A percentile compares a stretch with the other conserved stretches of the same genome.
phyloP scores from a whole-genome alignment of 2,329 filamentous ascomycete genomes.

The Eutypa lata region DNA sequence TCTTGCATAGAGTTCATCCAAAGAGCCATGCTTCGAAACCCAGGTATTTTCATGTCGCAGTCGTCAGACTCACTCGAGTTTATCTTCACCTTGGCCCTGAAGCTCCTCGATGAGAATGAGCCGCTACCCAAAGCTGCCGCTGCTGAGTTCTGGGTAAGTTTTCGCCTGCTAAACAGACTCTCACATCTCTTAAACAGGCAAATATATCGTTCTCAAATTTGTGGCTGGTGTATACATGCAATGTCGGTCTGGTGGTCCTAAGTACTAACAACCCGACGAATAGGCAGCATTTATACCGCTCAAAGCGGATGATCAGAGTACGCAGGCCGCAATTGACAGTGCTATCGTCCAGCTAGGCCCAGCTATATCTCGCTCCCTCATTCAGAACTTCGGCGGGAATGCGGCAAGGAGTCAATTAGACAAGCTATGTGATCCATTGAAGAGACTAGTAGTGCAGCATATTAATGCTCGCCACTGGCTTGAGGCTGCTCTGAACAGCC shows the following conservation, averaged over 20 bases:
- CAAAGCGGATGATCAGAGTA: conserved; percentile 38
- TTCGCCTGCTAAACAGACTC: background rate
- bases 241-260: too few relatives aligned
- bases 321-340: conserved; percentile 42
- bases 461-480: conserved; percentile 59
- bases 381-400: conserved; percentile 65
- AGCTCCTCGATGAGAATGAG: conserved; percentile 67
- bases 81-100: conserved; percentile 69
- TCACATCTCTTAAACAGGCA: background rate
- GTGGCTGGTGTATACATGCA: background rate
- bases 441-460: conserved; percentile 60
- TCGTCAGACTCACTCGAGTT: conserved; percentile 56
- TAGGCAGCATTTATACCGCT: conserved; percentile 53
- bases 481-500: conserved; percentile 53
- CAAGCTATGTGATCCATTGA: conserved; percentile 66
- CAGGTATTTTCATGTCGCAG: conserved; percentile 60
- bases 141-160: conserved; percentile 69
- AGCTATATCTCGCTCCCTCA: conserved; percentile 54
- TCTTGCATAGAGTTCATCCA: conserved; percentile 71
- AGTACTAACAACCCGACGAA: conserved; percentile 3
- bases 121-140: conserved; percentile 72
- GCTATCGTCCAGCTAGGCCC: conserved; percentile 61
- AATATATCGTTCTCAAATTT: background rate
- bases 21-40: conserved; percentile 58
- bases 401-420: conserved; percentile 71